A percentile compares a stretch with the other conserved stretches of the same genome.
These are phyloP conservation scores for Fallopia convolvulus DNA, from an alignment of 148 eudicot genomes.

Conservation along the genomic window DNA sequence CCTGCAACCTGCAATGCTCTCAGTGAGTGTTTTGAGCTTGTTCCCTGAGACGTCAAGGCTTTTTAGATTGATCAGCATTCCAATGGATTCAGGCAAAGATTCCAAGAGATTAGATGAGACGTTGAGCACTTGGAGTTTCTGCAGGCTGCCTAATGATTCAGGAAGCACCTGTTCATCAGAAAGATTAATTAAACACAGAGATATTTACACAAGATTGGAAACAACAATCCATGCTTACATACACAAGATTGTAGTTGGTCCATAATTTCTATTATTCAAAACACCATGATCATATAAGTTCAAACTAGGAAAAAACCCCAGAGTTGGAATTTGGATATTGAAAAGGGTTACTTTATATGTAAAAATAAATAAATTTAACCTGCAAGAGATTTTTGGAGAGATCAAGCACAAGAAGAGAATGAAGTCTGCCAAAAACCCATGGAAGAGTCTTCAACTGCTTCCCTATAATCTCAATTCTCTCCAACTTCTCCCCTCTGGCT, in stretches of 20 bases:
- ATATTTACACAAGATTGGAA: no score
- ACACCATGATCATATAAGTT: no score
- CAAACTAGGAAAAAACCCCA: no score
- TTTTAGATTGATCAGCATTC: constrained; percentile 35
- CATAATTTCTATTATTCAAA: no score
- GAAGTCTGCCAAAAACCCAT: constrained; percentile 19
- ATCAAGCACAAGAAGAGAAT: constrained; percentile 18
- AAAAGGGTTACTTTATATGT: background rate
- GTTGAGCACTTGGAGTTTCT: constrained; percentile 34
- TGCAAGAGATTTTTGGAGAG: constrained; percentile 25
- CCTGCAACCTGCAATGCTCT: constrained; percentile 44
- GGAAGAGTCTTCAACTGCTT: constrained; percentile 22
- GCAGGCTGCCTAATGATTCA: constrained; percentile 32
- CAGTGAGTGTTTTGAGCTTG: constrained; percentile 33
- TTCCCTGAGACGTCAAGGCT: constrained; percentile 37
- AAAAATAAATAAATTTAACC: constrained; percentile 9
- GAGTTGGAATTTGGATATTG: background rate
- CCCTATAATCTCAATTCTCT: constrained; percentile 20
- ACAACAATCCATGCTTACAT: no score
- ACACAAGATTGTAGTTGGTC: no score
- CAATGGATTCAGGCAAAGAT: constrained; percentile 41
- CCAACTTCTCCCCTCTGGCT: constrained; percentile 18
- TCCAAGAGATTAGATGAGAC: constrained; percentile 34
- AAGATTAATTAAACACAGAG: background rate
- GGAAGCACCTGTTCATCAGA: constrained; percentile 28